Base-by-base conservation (phyloP, 768 basidiomycete genomes). In the Sarcomyxa edulis region DNA sequence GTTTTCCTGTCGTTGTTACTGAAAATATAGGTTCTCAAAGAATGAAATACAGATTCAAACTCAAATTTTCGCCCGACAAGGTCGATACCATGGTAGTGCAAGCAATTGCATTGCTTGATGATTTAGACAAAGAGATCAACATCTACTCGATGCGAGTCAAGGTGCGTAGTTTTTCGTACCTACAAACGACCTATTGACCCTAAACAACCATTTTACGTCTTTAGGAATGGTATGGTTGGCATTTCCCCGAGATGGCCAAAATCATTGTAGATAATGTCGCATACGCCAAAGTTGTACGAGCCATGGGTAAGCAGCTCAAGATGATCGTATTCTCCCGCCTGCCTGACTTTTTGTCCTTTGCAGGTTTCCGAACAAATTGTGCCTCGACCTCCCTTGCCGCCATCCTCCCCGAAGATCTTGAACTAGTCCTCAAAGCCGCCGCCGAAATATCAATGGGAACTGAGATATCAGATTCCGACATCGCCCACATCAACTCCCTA, bases 221-320 rank as follows among this genome's bases (percentile, higher is more conserved):
- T 4, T 50, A 96, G 95, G 96, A 99, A 77, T 99, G 96, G 96
- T 99, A 99, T 53, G 96, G 96, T 25, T 99, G 96, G 96, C 96
- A 99, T 69, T 99, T 99, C 76, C 96, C 96, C 4, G 96, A 99
- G 65, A 89, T 99, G 85, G 87, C 84, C 43, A 98, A 97, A 69
- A 98, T 99, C 58, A 87, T 99, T 48, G 79, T 83, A 43, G 96
- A 99, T 71, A 99, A 96, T 64, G 66, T 94, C 43, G 94, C 95
- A 14, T 98, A 98, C 59, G 94, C 96, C 44, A 96, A 92, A 67
- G 84, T 86, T 42, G 80, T 99, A 51, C 85, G 84, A 40, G 62
- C 74, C 23, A 95, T 99, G 94, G 96, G 88, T 81, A 56, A 44
- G 72, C 58, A 6, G 18, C 12, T 11, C 27, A 10, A n/a, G n/a